phyloP scores from a whole-genome alignment of 2,329 filamentous ascomycete species.

The Huntiella decipiens region DNA sequence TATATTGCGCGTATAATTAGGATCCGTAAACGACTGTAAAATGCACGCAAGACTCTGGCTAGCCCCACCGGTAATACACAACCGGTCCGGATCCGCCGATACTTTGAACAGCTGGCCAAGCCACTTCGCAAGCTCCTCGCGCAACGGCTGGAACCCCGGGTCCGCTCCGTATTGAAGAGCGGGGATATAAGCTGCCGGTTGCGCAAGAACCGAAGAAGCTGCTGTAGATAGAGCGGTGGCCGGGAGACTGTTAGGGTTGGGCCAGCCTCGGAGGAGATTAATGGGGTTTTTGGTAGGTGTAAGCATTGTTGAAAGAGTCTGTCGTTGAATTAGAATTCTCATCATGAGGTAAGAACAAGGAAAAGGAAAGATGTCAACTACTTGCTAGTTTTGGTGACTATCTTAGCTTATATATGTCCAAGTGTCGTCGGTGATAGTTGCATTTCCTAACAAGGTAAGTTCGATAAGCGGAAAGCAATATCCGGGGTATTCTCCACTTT shows the following conservation, averaged over 20 bases:
- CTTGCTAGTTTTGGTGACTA: too few species aligned
- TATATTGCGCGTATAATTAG: constrained; percentile 50
- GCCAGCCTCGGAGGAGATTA: constrained; percentile 53
- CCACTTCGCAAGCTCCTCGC: constrained; percentile 51
- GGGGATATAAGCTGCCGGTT: constrained; percentile 37
- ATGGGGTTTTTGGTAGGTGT: constrained; percentile 25
- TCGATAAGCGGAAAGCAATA: too few species aligned
- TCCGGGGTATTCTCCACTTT: too few species aligned
- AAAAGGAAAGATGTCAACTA: too few species aligned
- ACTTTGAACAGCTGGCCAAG: constrained; percentile 22
- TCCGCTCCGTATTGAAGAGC: constrained; percentile 69
- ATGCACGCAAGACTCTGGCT: constrained; percentile 65
- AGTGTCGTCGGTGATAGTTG: too few species aligned
- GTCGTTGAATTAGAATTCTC: not conserved
- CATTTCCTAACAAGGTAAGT: too few species aligned
- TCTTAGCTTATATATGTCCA: too few species aligned
- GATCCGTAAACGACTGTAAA: constrained; percentile 64
- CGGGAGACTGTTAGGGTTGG: constrained; percentile 43
- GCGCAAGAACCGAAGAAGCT: constrained; percentile 38
- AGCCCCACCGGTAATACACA: constrained; percentile 71
- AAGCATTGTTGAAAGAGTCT: constrained; percentile 11
- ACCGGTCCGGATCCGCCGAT: constrained; percentile 30
- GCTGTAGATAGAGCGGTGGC: constrained; percentile 41
- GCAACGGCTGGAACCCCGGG: constrained; percentile 50
- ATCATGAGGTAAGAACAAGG: not conserved